Conservation (phyloP, 1,284 basidiomycete genomes). For the Irpex rosettiformis region DNA sequence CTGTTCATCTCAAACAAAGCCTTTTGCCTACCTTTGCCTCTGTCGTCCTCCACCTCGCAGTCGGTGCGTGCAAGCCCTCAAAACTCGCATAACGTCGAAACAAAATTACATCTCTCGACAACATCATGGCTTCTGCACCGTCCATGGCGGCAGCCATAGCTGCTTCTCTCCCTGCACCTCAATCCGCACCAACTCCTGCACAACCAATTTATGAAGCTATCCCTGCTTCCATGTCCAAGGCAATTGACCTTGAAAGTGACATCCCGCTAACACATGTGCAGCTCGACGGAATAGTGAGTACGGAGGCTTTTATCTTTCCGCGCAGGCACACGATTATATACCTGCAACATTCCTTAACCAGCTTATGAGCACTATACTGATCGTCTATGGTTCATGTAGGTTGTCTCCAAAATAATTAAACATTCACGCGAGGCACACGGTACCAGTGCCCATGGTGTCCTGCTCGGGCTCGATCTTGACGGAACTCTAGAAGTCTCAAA, state of each 20-base stretch:
- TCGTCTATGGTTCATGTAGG: background rate
- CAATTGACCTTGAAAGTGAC: conserved; percentile 87
- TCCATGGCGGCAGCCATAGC: conserved; percentile 90
- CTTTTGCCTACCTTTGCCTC: background rate
- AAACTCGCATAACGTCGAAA: background rate
- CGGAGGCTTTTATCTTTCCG: background rate
- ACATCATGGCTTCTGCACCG: conserved; percentile 52
- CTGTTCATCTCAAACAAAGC: too few species aligned
- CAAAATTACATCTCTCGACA: background rate
- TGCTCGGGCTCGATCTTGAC: conserved; percentile 91
- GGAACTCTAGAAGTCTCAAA: conserved; percentile 91
- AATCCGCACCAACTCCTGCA: conserved; percentile 52
- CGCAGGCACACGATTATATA: background rate
- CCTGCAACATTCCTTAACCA: background rate
- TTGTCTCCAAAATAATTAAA: conserved; percentile 66
- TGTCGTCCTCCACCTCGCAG: too few species aligned
- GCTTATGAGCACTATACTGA: background rate
- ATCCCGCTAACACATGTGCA: conserved; percentile 77
- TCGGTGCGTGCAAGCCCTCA: background rate
- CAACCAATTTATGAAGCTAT: conserved; percentile 76
- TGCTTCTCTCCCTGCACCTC: conserved; percentile 72
- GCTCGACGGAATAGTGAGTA: conserved; percentile 79
- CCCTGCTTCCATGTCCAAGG: conserved; percentile 85
- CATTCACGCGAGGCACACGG: conserved; percentile 69
- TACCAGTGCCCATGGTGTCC: conserved; percentile 74